Evolutionary conservation across 192 early-diverging fungal species (phyloP).

Genomic region (Gonapodya sp.): DNA sequence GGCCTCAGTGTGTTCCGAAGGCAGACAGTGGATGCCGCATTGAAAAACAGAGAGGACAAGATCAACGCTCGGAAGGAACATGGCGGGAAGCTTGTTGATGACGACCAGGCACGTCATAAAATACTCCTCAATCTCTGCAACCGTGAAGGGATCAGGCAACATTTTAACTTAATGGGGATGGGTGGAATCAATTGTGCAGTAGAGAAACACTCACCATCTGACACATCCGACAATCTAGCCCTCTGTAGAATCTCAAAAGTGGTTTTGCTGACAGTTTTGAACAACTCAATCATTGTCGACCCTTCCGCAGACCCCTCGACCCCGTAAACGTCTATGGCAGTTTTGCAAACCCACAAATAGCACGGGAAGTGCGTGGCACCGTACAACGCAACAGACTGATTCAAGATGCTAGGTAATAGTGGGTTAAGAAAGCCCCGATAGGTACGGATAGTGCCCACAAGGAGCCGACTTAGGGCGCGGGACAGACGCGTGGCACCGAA

Average conservation of each 20-base stretch:
- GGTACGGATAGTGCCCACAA: conserved; percentile 44
- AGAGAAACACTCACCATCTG: conserved; percentile 44
- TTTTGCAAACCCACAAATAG: conserved; percentile 72
- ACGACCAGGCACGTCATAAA: not conserved
- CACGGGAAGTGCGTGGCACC: conserved; percentile 49
- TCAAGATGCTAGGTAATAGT: conserved; percentile 45
- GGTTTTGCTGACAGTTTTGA: conserved; percentile 52
- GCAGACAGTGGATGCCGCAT: conserved; percentile 14
- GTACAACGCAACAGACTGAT: conserved; percentile 56
- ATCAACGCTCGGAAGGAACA: conserved; percentile 16
- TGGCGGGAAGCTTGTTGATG: conserved; percentile 21
- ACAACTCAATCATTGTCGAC: conserved; percentile 39
- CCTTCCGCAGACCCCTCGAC: conserved; percentile 36
- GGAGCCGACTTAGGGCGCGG: conserved; percentile 43
- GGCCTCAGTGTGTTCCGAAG: conserved; percentile 8
- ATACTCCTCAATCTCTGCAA: conserved; percentile 12
- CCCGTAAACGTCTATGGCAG: conserved; percentile 56
- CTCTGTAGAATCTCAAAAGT: conserved; percentile 53
- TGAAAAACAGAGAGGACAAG: conserved; percentile 16
- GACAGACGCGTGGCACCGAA: conserved; percentile 36
- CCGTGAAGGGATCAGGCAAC: not conserved
- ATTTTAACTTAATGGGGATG: conserved; percentile 8
- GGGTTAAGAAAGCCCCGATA: conserved; percentile 45
- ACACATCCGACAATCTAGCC: conserved; percentile 41
- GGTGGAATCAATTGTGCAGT: conserved; percentile 5